A percentile compares a stretch with the other conserved stretches of the same genome.
These are phyloP conservation scores for Umbelopsis sp. DNA, from an alignment of 371 early-diverging fungal genomes.

Conservation along the genomic window DNA sequence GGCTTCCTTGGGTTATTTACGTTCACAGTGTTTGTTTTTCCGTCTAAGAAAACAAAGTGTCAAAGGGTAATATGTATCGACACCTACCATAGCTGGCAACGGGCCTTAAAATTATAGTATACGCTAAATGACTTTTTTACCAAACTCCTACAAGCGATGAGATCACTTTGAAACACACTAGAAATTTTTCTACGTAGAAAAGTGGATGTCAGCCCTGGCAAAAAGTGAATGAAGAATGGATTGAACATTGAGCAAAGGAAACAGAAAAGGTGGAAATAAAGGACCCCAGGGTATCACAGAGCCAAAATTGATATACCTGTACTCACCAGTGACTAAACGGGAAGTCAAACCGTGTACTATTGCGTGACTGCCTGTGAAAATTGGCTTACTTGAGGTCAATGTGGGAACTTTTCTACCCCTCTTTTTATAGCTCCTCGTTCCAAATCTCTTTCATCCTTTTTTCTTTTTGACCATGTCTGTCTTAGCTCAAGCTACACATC, in stretches of 20 bases:
- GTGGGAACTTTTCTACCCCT: neutral
- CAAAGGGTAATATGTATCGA: neutral
- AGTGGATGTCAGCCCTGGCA: no score
- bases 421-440: no score
- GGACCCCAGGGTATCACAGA: no score
- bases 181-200: no score
- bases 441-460: neutral
- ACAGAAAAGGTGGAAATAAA: no score
- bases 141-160: neutral
- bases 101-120: neutral
- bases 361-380: neutral
- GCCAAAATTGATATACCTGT: neutral
- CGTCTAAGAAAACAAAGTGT: no score
- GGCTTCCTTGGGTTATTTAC: no score
- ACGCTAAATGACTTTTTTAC: neutral
- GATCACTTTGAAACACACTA: neutral
- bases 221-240: no score
- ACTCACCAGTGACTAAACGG: neutral
- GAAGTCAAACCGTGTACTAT: neutral
- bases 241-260: no score
- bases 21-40: no score
- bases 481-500: constrained; percentile 6
- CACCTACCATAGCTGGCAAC: neutral
- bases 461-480: constrained; percentile 7
- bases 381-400: neutral